Base-by-base conservation (phyloP, 768 basidiomycete species). In the Cystobasidium tubakii region DNA sequence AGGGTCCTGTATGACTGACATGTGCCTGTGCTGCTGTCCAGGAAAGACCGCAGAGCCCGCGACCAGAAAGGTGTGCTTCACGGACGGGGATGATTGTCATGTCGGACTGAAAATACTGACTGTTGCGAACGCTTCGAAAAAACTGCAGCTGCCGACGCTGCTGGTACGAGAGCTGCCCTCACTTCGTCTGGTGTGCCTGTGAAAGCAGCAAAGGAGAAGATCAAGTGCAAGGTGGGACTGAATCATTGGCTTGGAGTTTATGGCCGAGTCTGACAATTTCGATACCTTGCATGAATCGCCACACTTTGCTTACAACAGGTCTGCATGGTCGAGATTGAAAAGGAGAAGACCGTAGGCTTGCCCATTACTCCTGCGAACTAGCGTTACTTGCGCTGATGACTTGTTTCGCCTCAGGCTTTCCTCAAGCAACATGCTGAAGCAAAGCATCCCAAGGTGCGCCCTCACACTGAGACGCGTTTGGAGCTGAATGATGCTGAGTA, bases 21-120 rank as follows among this genome's bases (percentile, higher is more conserved):
- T 27, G 23, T 27, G 10, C n/a, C 36, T 33, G n/a, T 21, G 60
- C 23, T 62, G 25, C 31, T 33, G 25, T 25, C 60, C 39, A 42
- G 44, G 39, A 65, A 69, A 43, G 66, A 69, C 46, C 42, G 66
- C n/a, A 44, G 66, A 34, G 31, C 66, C 27, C 66, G 66, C 66
- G 66, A 69, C 9, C 66, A 69, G 66, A 69, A 69, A 46, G 63
- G 36, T 65, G 33, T 34, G 63, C 36, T 4, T n/a, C n/a, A n/a
- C n/a, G n/a, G n/a, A n/a, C n/a, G n/a, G n/a, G n/a, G n/a, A n/a
- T n/a, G n/a, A n/a, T n/a, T n/a, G n/a, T n/a, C n/a, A n/a, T n/a
- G n/a, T n/a, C n/a, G n/a, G n/a, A 34, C 17, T 36, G 63, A 34
- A 39, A 65, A 25, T 36, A 65, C 63, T 65, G 63, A 65, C 63